A percentile compares a stretch with the other conserved stretches of the same genome.
Conservation (phyloP, 2,329 filamentous ascomycete genomes). For the Fusarium sp. region DNA sequence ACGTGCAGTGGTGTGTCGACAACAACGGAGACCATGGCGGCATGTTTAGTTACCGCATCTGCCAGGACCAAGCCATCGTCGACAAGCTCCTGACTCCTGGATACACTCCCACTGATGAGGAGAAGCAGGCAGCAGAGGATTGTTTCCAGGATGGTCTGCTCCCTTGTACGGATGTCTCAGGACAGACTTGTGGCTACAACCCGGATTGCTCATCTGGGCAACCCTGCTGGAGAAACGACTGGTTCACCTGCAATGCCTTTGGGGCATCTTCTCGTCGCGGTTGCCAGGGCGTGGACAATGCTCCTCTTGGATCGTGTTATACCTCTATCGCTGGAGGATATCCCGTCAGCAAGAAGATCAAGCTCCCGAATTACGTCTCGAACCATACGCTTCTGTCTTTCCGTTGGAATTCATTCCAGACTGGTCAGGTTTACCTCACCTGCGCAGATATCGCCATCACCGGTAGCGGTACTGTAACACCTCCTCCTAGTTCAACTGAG, state of each 20-base stretch:
- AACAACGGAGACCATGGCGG: constrained; percentile 67
- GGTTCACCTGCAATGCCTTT: constrained; percentile 65
- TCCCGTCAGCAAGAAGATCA: constrained; percentile 63
- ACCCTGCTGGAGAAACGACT: constrained; percentile 62
- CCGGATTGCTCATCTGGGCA: constrained; percentile 59
- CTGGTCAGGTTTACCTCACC: constrained; percentile 63
- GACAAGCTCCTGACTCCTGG: constrained; percentile 61
- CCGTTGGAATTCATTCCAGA: constrained; percentile 68
- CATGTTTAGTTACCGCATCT: constrained; percentile 68
- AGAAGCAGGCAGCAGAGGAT: constrained; percentile 65
- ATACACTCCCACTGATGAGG: constrained; percentile 61
- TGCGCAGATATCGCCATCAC: constrained; percentile 64
- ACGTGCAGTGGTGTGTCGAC: constrained; percentile 67
- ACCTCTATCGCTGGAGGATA: constrained; percentile 66
- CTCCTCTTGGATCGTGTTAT: constrained; percentile 57
- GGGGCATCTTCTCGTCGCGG: constrained; percentile 47
- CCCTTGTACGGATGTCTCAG: constrained; percentile 61
- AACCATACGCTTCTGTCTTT: constrained; percentile 64
- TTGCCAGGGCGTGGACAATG: constrained; percentile 60
- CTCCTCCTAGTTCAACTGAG: constrained; percentile 31
- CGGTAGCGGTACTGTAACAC: constrained; percentile 28
- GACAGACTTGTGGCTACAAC: constrained; percentile 61
- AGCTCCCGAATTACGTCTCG: constrained; percentile 60
- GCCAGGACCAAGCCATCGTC: constrained; percentile 62
- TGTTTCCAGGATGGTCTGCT: constrained; percentile 63